These are phyloP conservation scores for Dictyostelium capitatum DNA, from an alignment of 78 protist genomes.

Conservation along the genomic window DNA sequence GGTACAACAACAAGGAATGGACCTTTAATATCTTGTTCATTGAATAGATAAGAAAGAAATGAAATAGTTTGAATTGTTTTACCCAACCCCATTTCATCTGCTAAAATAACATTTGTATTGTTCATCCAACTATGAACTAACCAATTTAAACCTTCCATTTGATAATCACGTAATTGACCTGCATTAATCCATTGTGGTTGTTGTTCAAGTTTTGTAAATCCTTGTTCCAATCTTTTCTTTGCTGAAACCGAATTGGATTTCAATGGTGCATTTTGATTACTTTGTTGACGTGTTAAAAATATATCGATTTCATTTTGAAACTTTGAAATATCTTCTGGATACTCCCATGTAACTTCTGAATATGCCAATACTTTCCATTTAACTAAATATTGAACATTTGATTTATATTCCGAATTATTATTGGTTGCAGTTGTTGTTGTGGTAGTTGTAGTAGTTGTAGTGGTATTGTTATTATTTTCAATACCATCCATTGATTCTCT, in stretches of 20 bases:
- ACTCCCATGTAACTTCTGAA: constrained; percentile 94
- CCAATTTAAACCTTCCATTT: constrained; percentile 93
- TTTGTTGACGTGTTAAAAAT: constrained; percentile 28
- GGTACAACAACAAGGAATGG: constrained; percentile 98
- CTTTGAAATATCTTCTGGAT: constrained; percentile 64
- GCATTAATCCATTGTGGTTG: constrained; percentile 69
- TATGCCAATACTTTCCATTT: constrained; percentile 92
- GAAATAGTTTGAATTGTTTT: constrained; percentile 83
- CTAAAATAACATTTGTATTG: constrained; percentile 81
- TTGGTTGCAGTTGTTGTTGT: not conserved
- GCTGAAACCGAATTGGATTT: constrained; percentile 32
- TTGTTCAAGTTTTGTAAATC: constrained; percentile 1
- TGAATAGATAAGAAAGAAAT: constrained; percentile 59
- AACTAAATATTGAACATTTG: constrained; percentile 81
- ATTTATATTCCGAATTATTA: constrained; percentile 10
- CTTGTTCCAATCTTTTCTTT: constrained; percentile 61
- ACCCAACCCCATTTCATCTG: constrained; percentile 90
- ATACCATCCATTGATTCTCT: not conserved
- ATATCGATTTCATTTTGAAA: constrained; percentile 25
- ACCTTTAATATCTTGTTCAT: constrained; percentile 85
- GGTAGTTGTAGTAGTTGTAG: not conserved
- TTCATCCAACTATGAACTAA: constrained; percentile 51
- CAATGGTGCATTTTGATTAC: not conserved
- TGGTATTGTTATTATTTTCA: not conserved
- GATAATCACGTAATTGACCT: constrained; percentile 94